Evolutionary conservation across 1,139 yeast species (phyloP).

Genomic region (Candida frijolesensis): DNA sequence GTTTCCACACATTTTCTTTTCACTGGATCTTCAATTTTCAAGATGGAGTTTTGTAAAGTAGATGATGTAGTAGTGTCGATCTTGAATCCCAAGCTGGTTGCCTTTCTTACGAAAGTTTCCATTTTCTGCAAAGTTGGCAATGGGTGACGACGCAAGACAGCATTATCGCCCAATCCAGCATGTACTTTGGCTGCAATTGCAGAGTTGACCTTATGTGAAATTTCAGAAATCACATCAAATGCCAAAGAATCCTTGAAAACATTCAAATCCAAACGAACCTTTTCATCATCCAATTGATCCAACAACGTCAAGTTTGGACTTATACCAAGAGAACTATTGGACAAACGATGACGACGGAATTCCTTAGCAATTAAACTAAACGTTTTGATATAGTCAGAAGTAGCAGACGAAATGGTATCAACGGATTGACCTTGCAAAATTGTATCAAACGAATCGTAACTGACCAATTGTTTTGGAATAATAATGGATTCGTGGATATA

Average conservation of each 20-base stretch:
- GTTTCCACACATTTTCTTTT: slow-evolving; percentile 80
- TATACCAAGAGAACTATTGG: slow-evolving; percentile 49
- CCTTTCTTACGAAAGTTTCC: slow-evolving; percentile 75
- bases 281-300: slow-evolving; percentile 85
- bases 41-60: slow-evolving; percentile 70
- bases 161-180: slow-evolving; percentile 74
- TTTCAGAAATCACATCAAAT: slow-evolving; percentile 66
- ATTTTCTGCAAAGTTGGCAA: slow-evolving; percentile 82
- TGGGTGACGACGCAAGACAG: slow-evolving; percentile 85
- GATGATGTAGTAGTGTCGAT: slow-evolving; percentile 79
- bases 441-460: slow-evolving; percentile 55
- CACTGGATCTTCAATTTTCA: slow-evolving; percentile 62
- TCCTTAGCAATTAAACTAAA: slow-evolving; percentile 67
- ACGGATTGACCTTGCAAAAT: slow-evolving; percentile 39
- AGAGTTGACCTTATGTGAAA: slow-evolving; percentile 77
- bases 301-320: slow-evolving; percentile 66
- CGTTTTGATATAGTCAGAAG: slow-evolving; percentile 67
- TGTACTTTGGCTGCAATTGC: slow-evolving; percentile 84
- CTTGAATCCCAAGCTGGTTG: slow-evolving; percentile 63
- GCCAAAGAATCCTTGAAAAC: slow-evolving; percentile 67
- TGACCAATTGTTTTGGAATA: slow-evolving; percentile 58
- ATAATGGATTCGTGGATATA: slow-evolving; percentile 77
- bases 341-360: slow-evolving; percentile 72
- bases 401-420: slow-evolving; percentile 53
- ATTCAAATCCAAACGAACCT: slow-evolving; percentile 69